Base-by-base conservation (phyloP, 2,329 filamentous ascomycete genomes). In the Sporothrix pallida region DNA sequence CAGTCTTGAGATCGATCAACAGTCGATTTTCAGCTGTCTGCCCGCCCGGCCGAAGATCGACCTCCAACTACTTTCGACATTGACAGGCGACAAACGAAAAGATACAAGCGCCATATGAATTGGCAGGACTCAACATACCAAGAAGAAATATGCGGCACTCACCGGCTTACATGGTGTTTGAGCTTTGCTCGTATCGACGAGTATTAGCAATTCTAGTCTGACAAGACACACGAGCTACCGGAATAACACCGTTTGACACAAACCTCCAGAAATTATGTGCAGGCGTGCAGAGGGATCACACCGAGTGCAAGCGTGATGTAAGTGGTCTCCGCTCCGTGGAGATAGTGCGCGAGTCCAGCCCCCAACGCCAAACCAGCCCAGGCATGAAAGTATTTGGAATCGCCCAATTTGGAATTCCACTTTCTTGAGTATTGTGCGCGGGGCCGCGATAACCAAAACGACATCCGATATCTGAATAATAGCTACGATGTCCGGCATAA, bases 351-450 rank as follows among this genome's bases (percentile, higher is more conserved):
- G 58, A 37, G 26, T 62, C 26, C 26, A 42, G 58, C 26, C 58
- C 58, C 23, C 58, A 37, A 60, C 26, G 26, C 58, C 58, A 62
- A 6, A 12, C 58, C 15, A 63, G 20, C 42, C 44, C 10, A 48
- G 46, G 46, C 17, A 37, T n/a, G 20, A 13, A 54, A 69, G 26
- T 69, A 52, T 69, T 69, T 69, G 72, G 72, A 73, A 73, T 73
- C 31, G 26, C 20, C n/a, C 46, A 50, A 70, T 73, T 73, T 73
- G 72, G 67, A 73, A 73, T 70, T 52, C 63, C 44, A 26, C 46
- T 52, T 20, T 13, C 31, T 37, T 37, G 4, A 37, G 31, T 37
- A 37, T 37, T 20, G 17, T 26, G 20, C 23, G 20, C 42, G 62
- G 62, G 71, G 62, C 31, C 20, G 20, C 23, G 42, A 67, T 67